A percentile compares a stretch with the other conserved stretches of the same genome.
Conservation (phyloP, 2,329 filamentous ascomycete genomes). For the Sclerotinia subarctica region DNA sequence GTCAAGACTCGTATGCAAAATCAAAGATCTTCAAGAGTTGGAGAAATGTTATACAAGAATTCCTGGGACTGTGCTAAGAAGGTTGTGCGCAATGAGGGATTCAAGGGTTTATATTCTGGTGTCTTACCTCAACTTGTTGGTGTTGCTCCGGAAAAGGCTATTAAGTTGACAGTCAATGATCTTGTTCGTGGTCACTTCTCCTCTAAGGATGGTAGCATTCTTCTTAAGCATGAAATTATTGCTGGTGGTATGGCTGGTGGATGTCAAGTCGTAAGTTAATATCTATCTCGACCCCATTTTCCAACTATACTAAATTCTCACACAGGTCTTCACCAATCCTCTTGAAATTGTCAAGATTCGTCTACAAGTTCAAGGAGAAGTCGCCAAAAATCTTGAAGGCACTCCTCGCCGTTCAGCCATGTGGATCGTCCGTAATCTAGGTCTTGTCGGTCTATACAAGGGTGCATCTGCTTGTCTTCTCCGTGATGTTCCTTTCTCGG, state of each 20-base stretch:
- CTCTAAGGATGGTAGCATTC: constrained; percentile 71
- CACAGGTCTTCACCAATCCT: constrained; percentile 89
- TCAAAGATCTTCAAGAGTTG: constrained; percentile 78
- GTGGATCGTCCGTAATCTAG: constrained; percentile 96
- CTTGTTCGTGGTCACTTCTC: constrained; percentile 75
- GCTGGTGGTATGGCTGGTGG: constrained; percentile 86
- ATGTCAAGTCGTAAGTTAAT: constrained; percentile 83
- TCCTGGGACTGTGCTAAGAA: constrained; percentile 93
- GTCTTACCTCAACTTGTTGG: constrained; percentile 93
- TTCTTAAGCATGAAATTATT: constrained; percentile 68
- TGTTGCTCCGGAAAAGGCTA: constrained; percentile 98
- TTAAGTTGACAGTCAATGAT: constrained; percentile 98
- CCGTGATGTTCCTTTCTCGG: constrained; percentile 95
- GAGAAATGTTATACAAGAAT: constrained; percentile 92
- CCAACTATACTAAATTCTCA: constrained; percentile 19
- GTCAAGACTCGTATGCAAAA: constrained; percentile 99
- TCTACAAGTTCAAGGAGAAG: constrained; percentile 93
- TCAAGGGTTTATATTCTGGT: constrained; percentile 87
- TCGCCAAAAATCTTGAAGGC: constrained; percentile 80
- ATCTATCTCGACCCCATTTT: neutral
- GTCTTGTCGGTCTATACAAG: constrained; percentile 93
- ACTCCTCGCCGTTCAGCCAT: constrained; percentile 86
- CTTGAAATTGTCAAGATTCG: constrained; percentile 99
- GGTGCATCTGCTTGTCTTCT: constrained; percentile 91
- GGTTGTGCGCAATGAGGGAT: constrained; percentile 87